A percentile compares a stretch with the other conserved stretches of the same genome.
These are phyloP conservation scores for Metschnikowia kofuensis DNA, from an alignment of 805 yeast species.

Conservation along the genomic window DNA sequence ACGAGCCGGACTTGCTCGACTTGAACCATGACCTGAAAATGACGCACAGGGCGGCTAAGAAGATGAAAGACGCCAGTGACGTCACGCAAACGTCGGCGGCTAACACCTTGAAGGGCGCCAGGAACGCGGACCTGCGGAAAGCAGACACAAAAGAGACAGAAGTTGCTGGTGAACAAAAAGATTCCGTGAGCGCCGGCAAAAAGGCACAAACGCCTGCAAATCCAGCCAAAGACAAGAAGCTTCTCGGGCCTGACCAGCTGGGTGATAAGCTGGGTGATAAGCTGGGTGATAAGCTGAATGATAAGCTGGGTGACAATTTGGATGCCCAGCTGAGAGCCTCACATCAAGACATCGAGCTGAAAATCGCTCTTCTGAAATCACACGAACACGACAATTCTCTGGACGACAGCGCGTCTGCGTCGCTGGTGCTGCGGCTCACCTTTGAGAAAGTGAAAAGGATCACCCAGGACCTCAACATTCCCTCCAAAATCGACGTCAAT, in stretches of 20 bases:
- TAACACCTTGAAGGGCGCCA: neutral
- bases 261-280: no score
- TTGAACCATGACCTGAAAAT: slow-evolving; percentile 23
- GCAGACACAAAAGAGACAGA: no score
- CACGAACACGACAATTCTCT: slow-evolving; percentile 8
- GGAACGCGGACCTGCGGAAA: no score
- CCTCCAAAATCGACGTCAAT: slow-evolving; percentile 80
- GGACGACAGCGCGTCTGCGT: slow-evolving; percentile 18
- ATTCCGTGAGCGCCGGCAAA: no score
- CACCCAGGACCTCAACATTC: slow-evolving; percentile 74
- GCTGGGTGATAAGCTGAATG: no score
- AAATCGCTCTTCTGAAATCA: slow-evolving; percentile 2
- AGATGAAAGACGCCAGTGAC: slow-evolving; percentile 21
- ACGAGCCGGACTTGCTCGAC: slow-evolving; percentile 36
- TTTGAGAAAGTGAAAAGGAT: slow-evolving; percentile 60
- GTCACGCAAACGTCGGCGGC: no score
- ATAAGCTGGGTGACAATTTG: no score
- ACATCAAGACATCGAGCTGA: neutral
- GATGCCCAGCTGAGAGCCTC: no score
- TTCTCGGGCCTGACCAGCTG: no score
- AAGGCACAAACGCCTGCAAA: no score
- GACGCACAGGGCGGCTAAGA: slow-evolving; percentile 25
- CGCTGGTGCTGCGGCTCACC: slow-evolving; percentile 27
- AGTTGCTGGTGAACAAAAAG: no score
- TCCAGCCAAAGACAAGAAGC: no score